Percentiles rank a stretch among this genome's conserved stretches.
Evolutionary conservation across 805 yeast genomes (phyloP).

Genomic region (Candida alai): DNA sequence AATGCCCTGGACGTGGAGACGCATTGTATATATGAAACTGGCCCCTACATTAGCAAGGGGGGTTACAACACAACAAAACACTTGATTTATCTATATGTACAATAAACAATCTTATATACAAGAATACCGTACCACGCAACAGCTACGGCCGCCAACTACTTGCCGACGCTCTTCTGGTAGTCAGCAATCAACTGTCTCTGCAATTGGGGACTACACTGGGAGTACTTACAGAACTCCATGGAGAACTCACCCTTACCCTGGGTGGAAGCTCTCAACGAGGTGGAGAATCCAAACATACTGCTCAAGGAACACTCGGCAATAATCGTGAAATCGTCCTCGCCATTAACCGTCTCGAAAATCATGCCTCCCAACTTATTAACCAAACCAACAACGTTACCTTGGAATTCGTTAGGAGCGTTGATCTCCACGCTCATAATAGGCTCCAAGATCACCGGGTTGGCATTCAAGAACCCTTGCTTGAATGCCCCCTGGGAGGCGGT

Average conservation of each 20-base stretch:
- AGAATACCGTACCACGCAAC: neutral
- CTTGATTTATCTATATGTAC: conserved; percentile 1
- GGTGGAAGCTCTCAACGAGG: conserved; percentile 90
- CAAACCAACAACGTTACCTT: conserved; percentile 86
- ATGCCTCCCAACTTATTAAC: conserved; percentile 90
- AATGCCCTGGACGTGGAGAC: no score
- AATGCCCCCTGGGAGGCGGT: conserved; percentile 91
- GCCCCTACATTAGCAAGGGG: no score
- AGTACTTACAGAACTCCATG: conserved; percentile 87
- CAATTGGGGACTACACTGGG: conserved; percentile 85
- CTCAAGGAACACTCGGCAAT: conserved; percentile 95
- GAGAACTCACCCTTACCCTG: conserved; percentile 99
- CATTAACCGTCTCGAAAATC: conserved; percentile 90
- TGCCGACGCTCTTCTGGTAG: conserved; percentile 40
- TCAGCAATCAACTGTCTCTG: conserved; percentile 89
- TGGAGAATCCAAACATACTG: conserved; percentile 94
- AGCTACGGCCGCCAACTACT: neutral
- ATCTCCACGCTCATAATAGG: conserved; percentile 94
- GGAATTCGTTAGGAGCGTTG: conserved; percentile 95
- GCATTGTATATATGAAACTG: no score
- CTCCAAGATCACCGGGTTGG: conserved; percentile 86
- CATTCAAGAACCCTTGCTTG: conserved; percentile 80
- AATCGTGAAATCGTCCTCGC: conserved; percentile 89
- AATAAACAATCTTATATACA: conserved; percentile 4
- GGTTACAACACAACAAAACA: no score